Evolutionary conservation across 1,139 yeast genomes (phyloP).

Genomic region (Saccharomyces hybrid): DNA sequence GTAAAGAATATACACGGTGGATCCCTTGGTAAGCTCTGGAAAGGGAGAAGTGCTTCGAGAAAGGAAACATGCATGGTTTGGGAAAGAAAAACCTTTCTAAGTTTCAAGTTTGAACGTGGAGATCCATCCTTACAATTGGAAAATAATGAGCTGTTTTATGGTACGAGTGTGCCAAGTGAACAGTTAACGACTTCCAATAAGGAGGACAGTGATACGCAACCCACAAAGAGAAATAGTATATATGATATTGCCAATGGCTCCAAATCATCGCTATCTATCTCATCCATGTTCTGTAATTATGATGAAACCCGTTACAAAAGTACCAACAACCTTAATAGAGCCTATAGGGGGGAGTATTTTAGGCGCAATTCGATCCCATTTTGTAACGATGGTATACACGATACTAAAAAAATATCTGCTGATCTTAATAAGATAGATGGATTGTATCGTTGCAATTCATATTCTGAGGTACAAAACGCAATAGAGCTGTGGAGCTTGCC

Average conservation of each 20-base stretch:
- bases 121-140: slow-evolving; percentile 25
- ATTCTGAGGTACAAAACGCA: slow-evolving; percentile 39
- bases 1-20: slow-evolving; percentile 39
- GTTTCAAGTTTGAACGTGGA: slow-evolving; percentile 27
- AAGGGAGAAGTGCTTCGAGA: slow-evolving; percentile 35
- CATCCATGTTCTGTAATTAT: slow-evolving; percentile 27
- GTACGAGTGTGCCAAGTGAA: slow-evolving; percentile 7
- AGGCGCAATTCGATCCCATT: slow-evolving; percentile 22
- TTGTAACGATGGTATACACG: slow-evolving; percentile 11
- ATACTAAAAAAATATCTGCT: neutral
- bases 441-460: slow-evolving; percentile 33
- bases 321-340: slow-evolving; percentile 14
- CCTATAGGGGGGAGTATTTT: slow-evolving; percentile 18
- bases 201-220: neutral
- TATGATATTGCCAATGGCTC: slow-evolving; percentile 9
- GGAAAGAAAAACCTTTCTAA: slow-evolving; percentile 18
- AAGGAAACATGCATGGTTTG: slow-evolving; percentile 20
- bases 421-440: neutral
- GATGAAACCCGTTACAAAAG: slow-evolving; percentile 16
- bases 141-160: slow-evolving; percentile 15
- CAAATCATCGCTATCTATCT: slow-evolving; percentile 17
- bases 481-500: slow-evolving; percentile 32
- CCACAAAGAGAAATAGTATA: neutral
- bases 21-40: slow-evolving; percentile 43
- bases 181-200: neutral